A percentile compares a stretch with the other conserved stretches of the same genome.
These are phyloP conservation scores for Ganoderma lingzhi DNA, from an alignment of 1,284 basidiomycete genomes.

Conservation along the genomic window DNA sequence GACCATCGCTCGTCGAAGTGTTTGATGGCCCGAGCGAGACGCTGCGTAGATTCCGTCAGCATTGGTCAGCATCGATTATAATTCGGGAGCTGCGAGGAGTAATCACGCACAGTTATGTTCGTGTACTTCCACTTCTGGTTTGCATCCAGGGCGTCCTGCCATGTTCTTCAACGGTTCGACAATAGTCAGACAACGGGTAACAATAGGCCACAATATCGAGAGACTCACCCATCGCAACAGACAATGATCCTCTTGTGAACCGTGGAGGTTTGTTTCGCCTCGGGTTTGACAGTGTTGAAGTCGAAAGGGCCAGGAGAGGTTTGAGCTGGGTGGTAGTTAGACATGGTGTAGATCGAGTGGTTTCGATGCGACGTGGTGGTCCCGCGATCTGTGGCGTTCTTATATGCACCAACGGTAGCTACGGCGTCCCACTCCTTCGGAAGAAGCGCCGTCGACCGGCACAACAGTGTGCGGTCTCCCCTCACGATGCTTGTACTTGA, in stretches of 20 bases:
- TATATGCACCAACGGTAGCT: neutral
- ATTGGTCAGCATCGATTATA: neutral
- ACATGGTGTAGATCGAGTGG: neutral
- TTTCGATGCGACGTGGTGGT: neutral
- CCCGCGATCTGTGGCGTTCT: neutral
- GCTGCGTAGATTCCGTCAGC: conserved; percentile 35
- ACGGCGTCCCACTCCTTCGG: conserved; percentile 22
- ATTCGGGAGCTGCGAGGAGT: too few relatives aligned
- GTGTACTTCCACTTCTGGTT: conserved; percentile 63
- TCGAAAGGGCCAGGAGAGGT: neutral
- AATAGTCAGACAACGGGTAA: neutral
- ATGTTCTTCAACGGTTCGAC: conserved; percentile 39
- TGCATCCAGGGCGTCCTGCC: conserved; percentile 55
- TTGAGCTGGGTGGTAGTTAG: neutral
- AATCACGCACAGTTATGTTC: conserved; percentile 62
- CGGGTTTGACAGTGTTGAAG: neutral
- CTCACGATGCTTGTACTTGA: conserved; percentile 3
- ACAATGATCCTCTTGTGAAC: conserved; percentile 65
- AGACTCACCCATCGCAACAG: conserved; percentile 73
- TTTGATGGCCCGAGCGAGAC: conserved; percentile 61
- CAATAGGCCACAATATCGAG: neutral
- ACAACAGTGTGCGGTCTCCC: neutral
- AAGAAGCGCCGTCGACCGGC: neutral
- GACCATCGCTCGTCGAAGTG: conserved; percentile 63
- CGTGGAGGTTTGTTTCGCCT: neutral